Base-by-base conservation (phyloP, 2,329 filamentous ascomycete genomes). In the Lasiodiplodia theobromae region DNA sequence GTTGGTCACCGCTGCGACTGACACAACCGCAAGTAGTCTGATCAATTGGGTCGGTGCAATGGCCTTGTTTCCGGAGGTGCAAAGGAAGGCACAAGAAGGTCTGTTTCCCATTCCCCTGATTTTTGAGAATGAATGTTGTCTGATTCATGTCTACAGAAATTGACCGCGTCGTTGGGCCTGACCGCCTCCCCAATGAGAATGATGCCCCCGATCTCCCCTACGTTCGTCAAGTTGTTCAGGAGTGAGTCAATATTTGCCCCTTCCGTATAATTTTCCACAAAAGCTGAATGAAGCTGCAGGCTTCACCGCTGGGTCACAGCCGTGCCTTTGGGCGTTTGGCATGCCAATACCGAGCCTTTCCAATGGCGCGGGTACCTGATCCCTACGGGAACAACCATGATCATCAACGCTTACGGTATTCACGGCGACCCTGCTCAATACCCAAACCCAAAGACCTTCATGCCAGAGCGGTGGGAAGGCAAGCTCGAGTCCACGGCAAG, bases 351-450 rank as follows among this genome's bases (percentile, higher is more conserved):
- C 12, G 70, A 80, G 18, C 67, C 77, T 28, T 67, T 51, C 44
- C 79, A 81, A 49, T 76, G 75, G 0, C 81, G 78, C 76, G n/a
- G 73, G 31, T 40, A 56, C 21, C 4, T 38, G 5, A 77, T 85
- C 40, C 82, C 83, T 73, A 80, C 79, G 44, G 78, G 77, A 1
- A 78, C 77, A 2, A 77, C 77, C 11, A 72, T 82, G 10, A 72
- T 84, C 4, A 72, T 82, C 2, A 81, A 76, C 54, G 73, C 72
- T 1, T 81, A 73, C 74, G 80, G 78, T 18, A 73, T 78, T 70
- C 74, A 77, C 31, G 72, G 72, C 52, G 74, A 78, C 69, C 64
- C 71, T 5, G 23, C 49, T 2, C 66, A 67, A 2, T 70, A 71
- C 53, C 69, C 71, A 1, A 38, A 44, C 18, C 25, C 37, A 0